Evolutionary conservation across 2,329 filamentous ascomycete species (phyloP), one percentile per base, ranked within the genome.

Genomic region (Blastomyces emzantsi): DNA sequence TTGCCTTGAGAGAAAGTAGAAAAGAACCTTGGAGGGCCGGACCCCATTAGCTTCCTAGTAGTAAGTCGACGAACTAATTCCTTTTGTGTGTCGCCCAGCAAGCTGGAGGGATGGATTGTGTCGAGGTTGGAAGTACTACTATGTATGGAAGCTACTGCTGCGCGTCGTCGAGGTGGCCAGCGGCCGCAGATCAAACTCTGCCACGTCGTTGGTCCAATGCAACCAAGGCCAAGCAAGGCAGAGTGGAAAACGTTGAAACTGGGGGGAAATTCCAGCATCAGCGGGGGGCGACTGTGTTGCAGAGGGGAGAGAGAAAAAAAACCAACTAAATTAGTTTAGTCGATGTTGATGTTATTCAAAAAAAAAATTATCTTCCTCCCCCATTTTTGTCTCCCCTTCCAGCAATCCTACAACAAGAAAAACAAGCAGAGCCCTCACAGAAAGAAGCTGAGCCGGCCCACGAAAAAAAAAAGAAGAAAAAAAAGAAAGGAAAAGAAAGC

Each of bases 141-240:
- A n/a, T n/a, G n/a, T n/a, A n/a, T n/a, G n/a, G n/a, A 22, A 22
- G 45, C 8, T 49, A n/a, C 5, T 9, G 19, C 19, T 22, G 45
- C 19, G 19, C 5, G 19, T 49, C 1, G 2, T 41, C 39, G 39
- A 15, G 9, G 9, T 11, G 11, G 15, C 49, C n/a, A 51, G 49
- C 49, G 49, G 49, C 55, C 36, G 55, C 55, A 57, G 55, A 43
- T 43, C 55, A 57, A 41, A 41, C 4, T 58, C 66, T 66, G 67
- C 65, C 66, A 67, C 66, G 65, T 69, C 67, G 67, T 65, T 65
- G 65, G 64, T 62, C 62, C 61, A 64, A 60, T 64, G 62, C 62
- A 51, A 11, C 47, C 33, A 9, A 28, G 47, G 22, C 22, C 52
- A 55, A 41, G 39, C 39, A 13, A 41, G 39, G 15, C 15, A 15